Conservation (phyloP, 2,329 filamentous ascomycete species). For the Trichoderma sp. region DNA sequence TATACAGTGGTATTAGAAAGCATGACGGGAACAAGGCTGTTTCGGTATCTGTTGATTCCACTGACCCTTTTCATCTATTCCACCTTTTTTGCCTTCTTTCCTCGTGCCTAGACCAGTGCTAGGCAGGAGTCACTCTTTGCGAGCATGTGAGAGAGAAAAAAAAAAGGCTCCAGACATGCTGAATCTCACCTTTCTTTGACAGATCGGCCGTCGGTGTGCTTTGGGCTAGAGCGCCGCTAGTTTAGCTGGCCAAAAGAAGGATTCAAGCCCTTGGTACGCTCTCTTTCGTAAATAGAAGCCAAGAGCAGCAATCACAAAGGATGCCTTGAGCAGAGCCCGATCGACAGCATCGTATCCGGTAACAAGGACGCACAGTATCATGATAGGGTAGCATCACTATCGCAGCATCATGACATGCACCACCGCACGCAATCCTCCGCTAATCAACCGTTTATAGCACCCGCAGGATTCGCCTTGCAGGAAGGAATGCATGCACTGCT, state of each 20-base stretch:
- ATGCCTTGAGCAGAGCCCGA: constrained; percentile 4
- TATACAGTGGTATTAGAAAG: not conserved
- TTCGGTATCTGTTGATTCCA: not conserved
- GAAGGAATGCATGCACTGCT: constrained; percentile 9
- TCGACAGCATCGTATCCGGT: not conserved
- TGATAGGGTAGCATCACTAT: not conserved
- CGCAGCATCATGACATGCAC: not conserved
- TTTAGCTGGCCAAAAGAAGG: not conserved
- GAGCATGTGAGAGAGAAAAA: not conserved
- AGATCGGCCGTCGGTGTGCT: constrained; percentile 16
- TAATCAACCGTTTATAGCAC: not conserved
- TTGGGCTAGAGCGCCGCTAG: not conserved
- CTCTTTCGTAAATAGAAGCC: not conserved
- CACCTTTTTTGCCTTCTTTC: not conserved
- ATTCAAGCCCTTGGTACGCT: not conserved
- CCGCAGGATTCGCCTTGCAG: constrained; percentile 18
- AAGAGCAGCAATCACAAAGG: not conserved
- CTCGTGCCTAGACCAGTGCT: not conserved
- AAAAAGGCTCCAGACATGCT: not conserved
- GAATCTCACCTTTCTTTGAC: constrained; percentile 5
- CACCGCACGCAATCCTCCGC: not conserved
- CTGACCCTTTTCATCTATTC: not conserved
- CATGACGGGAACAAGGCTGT: not conserved
- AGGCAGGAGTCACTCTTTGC: not conserved
- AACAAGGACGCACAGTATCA: not conserved